Evolutionary conservation across 2,329 filamentous ascomycete species (phyloP), one percentile per base, ranked within the genome.

Genomic region (Sphaerostilbella broomeana): DNA sequence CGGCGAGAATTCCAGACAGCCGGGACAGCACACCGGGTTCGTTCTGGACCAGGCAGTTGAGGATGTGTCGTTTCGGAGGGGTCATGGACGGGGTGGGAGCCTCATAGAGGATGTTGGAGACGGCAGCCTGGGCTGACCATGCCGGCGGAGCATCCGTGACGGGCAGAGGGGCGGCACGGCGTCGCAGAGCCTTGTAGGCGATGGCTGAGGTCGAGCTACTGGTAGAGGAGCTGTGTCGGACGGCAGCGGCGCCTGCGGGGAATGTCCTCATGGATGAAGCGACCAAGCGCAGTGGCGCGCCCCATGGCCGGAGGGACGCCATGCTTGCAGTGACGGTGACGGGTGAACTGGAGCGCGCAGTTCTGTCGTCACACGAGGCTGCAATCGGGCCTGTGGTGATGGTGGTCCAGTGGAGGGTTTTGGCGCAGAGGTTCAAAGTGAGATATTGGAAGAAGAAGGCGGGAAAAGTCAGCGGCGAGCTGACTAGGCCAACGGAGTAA

Each of bases 21-120:
- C 92, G 88, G 37, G 90, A 97, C 43, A 98, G 73, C 42, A 98
- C 92, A 69, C 92, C 92, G 10, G 92, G 92, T 71, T 98, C 92
- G 69, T 98, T 98, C 67, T 98, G 92, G 45, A 98, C 92, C 46
- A 98, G 77, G 63, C 92, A 98, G 70, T 98, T 98, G 65, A 98
- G 81, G 59, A 98, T 79, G 67, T 98, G 92, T 39, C 89, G 83
- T 70, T 95, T 97, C 30, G 87, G 84, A 7, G 92, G 90, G 17
- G 81, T 81, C 54, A 74, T 74, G 11, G 87, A 89, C 6, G 88
- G 86, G 13, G 85, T 74, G 5, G 92, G 92, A 3, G 89, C 97
- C 74, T 98, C 92, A 73, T 98, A 98, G 64, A 98, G 85, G 60
- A 98, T 98, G 63, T 90, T 95, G 60, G 87, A 94, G 50, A 98